phyloP scores from a whole-genome alignment of 768 basidiomycete genomes.

The Trametes sanguinea region DNA sequence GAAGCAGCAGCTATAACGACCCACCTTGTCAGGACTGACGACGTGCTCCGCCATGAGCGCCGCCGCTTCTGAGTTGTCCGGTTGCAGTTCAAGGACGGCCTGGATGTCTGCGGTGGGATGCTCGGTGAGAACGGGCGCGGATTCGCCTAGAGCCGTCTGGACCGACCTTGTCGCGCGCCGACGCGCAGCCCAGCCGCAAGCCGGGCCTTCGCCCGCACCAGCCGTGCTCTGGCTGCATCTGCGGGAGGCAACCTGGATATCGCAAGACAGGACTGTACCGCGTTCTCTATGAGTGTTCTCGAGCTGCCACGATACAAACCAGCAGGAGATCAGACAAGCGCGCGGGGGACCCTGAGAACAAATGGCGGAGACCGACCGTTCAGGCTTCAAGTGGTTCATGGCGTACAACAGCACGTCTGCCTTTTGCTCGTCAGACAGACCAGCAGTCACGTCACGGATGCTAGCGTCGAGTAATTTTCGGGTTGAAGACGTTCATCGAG shows the following conservation, averaged over 20 bases:
- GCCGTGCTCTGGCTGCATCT: conserved; percentile 58
- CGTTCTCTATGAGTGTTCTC: conserved; percentile 70
- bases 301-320: conserved; percentile 37
- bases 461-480: conserved; percentile 76
- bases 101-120: conserved; percentile 53
- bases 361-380: conserved; percentile 49
- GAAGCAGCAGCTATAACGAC: conserved; percentile 20
- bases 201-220: conserved; percentile 67
- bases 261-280: conserved; percentile 68
- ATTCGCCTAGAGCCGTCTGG: conserved; percentile 26
- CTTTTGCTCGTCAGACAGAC: conserved; percentile 65
- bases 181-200: conserved; percentile 59
- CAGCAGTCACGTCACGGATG: conserved; percentile 64
- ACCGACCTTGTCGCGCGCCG: conserved; percentile 65
- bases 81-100: conserved; percentile 60
- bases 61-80: conserved; percentile 70
- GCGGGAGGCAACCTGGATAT: conserved; percentile 53
- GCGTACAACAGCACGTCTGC: conserved; percentile 74
- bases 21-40: conserved; percentile 59
- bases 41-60: conserved; percentile 57
- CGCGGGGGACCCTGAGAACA: conserved; percentile 2
- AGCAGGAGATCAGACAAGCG: conserved; percentile 16
- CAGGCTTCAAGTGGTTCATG: conserved; percentile 76
- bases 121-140: conserved; percentile 18
- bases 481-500: conserved; percentile 69